phyloP scores from a whole-genome alignment of 306 rosid species.

The Adenanthera pavonina region DNA sequence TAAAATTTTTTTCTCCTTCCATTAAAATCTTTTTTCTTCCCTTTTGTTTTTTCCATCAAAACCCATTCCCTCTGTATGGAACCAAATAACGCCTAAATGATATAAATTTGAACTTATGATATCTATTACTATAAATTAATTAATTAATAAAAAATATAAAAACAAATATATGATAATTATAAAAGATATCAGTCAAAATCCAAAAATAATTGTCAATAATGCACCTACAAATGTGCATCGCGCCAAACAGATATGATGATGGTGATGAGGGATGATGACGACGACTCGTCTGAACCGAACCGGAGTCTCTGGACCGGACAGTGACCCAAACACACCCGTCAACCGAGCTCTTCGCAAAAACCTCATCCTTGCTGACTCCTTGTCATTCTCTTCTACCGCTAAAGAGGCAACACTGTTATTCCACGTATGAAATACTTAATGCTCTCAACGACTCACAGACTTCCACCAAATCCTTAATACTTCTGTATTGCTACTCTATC shows the following conservation, averaged over 20 bases:
- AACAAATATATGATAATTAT: too few relatives aligned
- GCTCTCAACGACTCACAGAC: not conserved
- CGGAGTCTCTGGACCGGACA: not conserved
- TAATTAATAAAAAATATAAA: too few relatives aligned
- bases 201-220: not conserved
- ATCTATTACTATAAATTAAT: too few relatives aligned
- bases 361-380: not conserved
- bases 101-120: too few relatives aligned
- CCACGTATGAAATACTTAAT: not conserved
- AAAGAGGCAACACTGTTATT: not conserved
- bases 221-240: not conserved
- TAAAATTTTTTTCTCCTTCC: too few relatives aligned
- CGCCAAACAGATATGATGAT: not conserved
- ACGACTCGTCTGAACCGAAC: not conserved
- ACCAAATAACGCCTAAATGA: too few relatives aligned
- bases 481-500: conserved; percentile 12
- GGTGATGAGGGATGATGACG: not conserved
- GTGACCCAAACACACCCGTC: not conserved
- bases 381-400: not conserved
- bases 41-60: too few relatives aligned
- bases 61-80: too few relatives aligned
- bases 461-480: not conserved
- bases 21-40: too few relatives aligned
- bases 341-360: not conserved
- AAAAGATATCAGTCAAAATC: too few relatives aligned